These are phyloP conservation scores for Citrus unshiu DNA, from an alignment of 345 rosid genomes.

Conservation along the genomic window DNA sequence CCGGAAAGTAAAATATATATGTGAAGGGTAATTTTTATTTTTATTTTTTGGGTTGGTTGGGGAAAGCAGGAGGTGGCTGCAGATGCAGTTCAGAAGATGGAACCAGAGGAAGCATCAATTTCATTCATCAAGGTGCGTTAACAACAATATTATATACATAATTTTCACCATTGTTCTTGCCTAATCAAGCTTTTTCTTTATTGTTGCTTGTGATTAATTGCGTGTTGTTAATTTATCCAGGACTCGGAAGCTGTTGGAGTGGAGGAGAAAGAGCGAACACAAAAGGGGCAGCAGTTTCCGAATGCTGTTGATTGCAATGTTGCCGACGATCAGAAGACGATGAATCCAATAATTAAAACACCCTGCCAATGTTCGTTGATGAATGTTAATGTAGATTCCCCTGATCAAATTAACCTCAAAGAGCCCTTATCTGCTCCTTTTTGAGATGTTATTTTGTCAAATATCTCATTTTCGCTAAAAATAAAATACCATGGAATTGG, in stretches of 20 bases:
- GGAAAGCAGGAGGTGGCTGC: constrained; percentile 39
- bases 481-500: too few relatives aligned
- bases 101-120: constrained; percentile 25
- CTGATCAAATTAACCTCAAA: constrained; percentile 19
- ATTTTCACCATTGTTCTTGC: not conserved
- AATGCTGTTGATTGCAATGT: not conserved
- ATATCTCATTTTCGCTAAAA: too few relatives aligned
- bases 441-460: constrained; percentile 5
- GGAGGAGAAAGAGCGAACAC: not conserved
- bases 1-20: too few relatives aligned
- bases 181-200: not conserved
- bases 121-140: constrained; percentile 17
- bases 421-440: constrained; percentile 53
- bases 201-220: too few relatives aligned
- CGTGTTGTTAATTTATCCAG: constrained; percentile 3
- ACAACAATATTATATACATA: not conserved
- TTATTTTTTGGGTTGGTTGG: too few relatives aligned
- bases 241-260: constrained; percentile 3
- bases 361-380: constrained; percentile 39
- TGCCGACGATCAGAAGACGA: not conserved
- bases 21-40: too few relatives aligned
- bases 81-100: constrained; percentile 32
- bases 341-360: constrained; percentile 7
- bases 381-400: constrained; percentile 10
- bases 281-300: not conserved